A percentile compares a stretch with the other conserved stretches of the same genome.
These are phyloP conservation scores for Saturnispora gosingensis DNA, from an alignment of 805 yeast genomes.

Conservation along the genomic window DNA sequence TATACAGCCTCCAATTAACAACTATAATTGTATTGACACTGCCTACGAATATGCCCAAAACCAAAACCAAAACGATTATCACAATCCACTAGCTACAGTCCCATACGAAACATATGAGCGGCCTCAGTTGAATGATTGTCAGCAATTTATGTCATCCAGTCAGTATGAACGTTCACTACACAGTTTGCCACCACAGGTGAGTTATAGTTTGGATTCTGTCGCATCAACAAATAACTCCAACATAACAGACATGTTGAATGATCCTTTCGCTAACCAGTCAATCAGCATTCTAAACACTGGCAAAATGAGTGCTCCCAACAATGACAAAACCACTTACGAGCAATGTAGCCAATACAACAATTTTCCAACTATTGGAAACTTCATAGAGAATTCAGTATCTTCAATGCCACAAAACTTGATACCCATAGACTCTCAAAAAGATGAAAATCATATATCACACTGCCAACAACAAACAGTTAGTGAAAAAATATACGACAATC, in stretches of 20 bases:
- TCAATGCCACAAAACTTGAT: background rate
- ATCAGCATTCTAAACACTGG: background rate
- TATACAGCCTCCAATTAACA: background rate
- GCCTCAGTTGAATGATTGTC: background rate
- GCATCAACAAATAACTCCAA: background rate
- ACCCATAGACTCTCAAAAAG: background rate
- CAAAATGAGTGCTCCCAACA: background rate
- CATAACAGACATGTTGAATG: background rate
- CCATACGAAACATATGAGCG: background rate
- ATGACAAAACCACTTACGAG: background rate
- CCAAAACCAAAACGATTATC: background rate
- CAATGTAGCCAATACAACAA: background rate
- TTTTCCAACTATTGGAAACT: background rate
- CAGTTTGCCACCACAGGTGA: background rate
- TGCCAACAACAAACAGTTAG: too few relatives aligned
- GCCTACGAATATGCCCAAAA: background rate
- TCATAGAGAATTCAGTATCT: too few relatives aligned
- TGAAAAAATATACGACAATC: background rate
- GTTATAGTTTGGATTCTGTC: background rate
- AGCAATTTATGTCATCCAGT: background rate
- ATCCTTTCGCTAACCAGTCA: background rate
- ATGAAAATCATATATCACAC: background rate
- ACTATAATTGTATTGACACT: background rate
- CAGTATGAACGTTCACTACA: background rate
- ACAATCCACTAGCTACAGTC: background rate